Evolutionary conservation across 108 stramenopile genomes (phyloP), one percentile per base, ranked within the genome.

Genomic region (Nannochloropsis oceanica): DNA sequence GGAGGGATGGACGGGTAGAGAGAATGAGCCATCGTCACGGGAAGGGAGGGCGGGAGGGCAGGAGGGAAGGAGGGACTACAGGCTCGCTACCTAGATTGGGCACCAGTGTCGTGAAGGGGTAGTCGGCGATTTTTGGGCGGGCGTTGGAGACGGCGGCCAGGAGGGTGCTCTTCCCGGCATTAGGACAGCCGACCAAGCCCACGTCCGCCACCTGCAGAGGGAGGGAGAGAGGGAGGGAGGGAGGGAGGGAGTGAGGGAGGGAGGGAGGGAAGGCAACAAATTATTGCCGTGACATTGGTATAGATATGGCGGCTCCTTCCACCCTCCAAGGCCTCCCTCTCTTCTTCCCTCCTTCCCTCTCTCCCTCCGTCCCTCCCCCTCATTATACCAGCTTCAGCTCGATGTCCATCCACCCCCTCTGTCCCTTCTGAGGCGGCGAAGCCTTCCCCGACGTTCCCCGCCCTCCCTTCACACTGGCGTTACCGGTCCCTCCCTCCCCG

Each of bases 101-200:
- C 18, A 95, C 95, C 83, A 97, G 94, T 2, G 98, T 98, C 13
- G 98, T 98, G 86, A 98, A 98, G 24, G 98, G 95, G 91, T 98
- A 98, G 88, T 96, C 94, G 26, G 98, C 98, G 89, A 97, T 96
- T 87, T 98, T 98, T 20, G 98, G 98, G 85, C 91, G 87, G 20
- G 96, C 96, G 27, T 94, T 94, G 26, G 92, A 93, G 26, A 94
- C 92, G 25, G 94, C 93, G 50, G 93, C 93, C 86, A 98, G 85
- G 27, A 98, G 88, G 0, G 98, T 97, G 43, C 93, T 94, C 92
- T 98, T 98, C 83, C 98, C 98, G n/a, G 97, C 98, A 92, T 97
- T 98, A n/a, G 98, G 98, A 81, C 25, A 27, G 26, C 84, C 79
- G 42, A 88, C 87, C 81, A 88, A 81, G 22, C 87, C 87, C 59